Conservation (phyloP, 306 rosid species). For the Fagus crenata region DNA sequence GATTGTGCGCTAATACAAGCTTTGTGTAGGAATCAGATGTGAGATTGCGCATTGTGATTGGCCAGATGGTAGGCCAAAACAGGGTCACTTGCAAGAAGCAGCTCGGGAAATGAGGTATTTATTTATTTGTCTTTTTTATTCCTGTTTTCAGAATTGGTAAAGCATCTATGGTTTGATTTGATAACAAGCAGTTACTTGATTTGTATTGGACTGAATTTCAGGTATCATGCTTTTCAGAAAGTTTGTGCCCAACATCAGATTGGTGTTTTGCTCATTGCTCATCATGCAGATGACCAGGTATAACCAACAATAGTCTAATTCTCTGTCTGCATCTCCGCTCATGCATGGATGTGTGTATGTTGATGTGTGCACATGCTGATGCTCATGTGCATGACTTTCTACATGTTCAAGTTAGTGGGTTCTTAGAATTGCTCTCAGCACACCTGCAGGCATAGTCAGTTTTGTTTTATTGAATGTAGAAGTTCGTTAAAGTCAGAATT, state of each 20-base stretch:
- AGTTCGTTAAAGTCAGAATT: slow-evolving; percentile 6
- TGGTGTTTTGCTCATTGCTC: slow-evolving; percentile 75
- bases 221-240: slow-evolving; percentile 73
- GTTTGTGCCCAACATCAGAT: slow-evolving; percentile 65
- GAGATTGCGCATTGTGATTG: slow-evolving; percentile 74
- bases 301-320: slow-evolving; percentile 13
- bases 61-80: slow-evolving; percentile 79
- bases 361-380: slow-evolving; percentile 3
- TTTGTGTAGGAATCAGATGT: slow-evolving; percentile 68
- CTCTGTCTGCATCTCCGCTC: not conserved
- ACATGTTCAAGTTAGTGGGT: not conserved
- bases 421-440: slow-evolving; percentile 13
- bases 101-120: slow-evolving; percentile 89
- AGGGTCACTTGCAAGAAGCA: slow-evolving; percentile 90
- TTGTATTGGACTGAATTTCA: slow-evolving; percentile 32
- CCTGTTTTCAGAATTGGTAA: not conserved
- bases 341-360: not conserved
- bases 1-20: slow-evolving; percentile 22
- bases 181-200: not conserved
- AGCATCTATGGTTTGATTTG: not conserved
- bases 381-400: not conserved
- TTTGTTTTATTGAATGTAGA: not conserved
- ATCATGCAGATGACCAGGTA: slow-evolving; percentile 98
- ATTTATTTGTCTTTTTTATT: not conserved
- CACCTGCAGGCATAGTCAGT: slow-evolving; percentile 15